Conservation (phyloP, 495 filamentous ascomycete genomes). For the Lophium mytilinum region DNA sequence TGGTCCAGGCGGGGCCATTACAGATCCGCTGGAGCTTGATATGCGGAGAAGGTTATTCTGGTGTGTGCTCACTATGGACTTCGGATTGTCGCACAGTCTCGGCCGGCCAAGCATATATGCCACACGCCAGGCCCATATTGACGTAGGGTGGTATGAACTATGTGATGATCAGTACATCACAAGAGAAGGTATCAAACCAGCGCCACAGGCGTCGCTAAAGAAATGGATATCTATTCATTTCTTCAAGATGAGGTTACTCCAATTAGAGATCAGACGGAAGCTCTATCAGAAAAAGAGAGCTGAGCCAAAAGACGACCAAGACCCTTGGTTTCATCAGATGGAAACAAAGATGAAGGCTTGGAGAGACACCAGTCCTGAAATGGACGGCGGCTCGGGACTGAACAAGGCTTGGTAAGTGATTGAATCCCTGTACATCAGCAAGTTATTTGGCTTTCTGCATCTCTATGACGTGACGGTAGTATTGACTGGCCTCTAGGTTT, state of each 20-base stretch:
- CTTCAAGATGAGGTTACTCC: slow-evolving; percentile 80
- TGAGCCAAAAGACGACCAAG: slow-evolving; percentile 61
- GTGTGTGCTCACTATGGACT: slow-evolving; percentile 78
- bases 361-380: slow-evolving; percentile 51
- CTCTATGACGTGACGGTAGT: neutral
- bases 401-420: slow-evolving; percentile 53
- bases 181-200: slow-evolving; percentile 61
- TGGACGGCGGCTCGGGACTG: slow-evolving; percentile 57
- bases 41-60: slow-evolving; percentile 82
- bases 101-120: slow-evolving; percentile 78
- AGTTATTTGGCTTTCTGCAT: neutral
- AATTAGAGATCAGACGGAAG: slow-evolving; percentile 74
- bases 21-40: slow-evolving; percentile 67
- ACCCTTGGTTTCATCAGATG: slow-evolving; percentile 83
- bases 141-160: slow-evolving; percentile 72
- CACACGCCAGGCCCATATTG: slow-evolving; percentile 65
- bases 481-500: slow-evolving; percentile 49
- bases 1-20: slow-evolving; percentile 21
- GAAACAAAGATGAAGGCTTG: slow-evolving; percentile 67
- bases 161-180: slow-evolving; percentile 76
- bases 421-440: neutral
- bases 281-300: slow-evolving; percentile 74
- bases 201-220: slow-evolving; percentile 55
- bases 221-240: slow-evolving; percentile 89
- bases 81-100: slow-evolving; percentile 75